Base-by-base conservation (phyloP, 495 filamentous ascomycete genomes). In the Cercophora sp. region DNA sequence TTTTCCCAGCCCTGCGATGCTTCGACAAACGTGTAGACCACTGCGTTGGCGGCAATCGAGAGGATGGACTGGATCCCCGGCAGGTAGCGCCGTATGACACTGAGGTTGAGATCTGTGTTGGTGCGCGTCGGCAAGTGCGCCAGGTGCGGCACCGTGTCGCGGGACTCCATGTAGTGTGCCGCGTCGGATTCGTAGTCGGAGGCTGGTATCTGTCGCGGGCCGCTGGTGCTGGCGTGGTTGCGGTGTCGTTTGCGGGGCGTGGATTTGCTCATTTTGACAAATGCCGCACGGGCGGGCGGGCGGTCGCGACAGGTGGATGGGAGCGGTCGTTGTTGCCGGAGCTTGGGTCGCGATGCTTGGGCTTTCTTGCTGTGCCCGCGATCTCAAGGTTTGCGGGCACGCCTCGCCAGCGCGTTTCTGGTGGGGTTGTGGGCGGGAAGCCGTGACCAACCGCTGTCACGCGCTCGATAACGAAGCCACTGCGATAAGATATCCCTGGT, bases 71-170 rank as follows among this genome's bases (percentile, higher is more conserved):
- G 73, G 54, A 92, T 79, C 52, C 70, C 63, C 24, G 88, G 85
- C 43, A 85, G 78, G 67, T 94, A 87, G 40, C 88, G 85, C 23
- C 78, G 82, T 15, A 95, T 73, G 27, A 94, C 90, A 47, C 77
- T 70, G 62, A 93, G 76, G 71, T 95, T 96, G 47, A 96, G 81
- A 55, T 91, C 85, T 25, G 83, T 81, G 70, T 89, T 92, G 54
- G 83, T 79, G 55, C 84, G 85, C 3, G 70, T 62, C 29, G 79
- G 76, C 54, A 27, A 63, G 61, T 37, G 60, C 15, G 19, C 50
- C 35, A 29, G 57, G 31, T 10, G 49, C 13, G 16, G 62, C 55
- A 51, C 62, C 55, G 46, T 8, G 18, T 18, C 54, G 54, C 58
- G 61, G 25, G 59, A 54, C 25, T 63, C 70, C 44, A 79, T 70